Evolutionary conservation across 2,329 filamentous ascomycete species (phyloP), one percentile per base, ranked within the genome.

Genomic region (Tolypocladium capitatum): DNA sequence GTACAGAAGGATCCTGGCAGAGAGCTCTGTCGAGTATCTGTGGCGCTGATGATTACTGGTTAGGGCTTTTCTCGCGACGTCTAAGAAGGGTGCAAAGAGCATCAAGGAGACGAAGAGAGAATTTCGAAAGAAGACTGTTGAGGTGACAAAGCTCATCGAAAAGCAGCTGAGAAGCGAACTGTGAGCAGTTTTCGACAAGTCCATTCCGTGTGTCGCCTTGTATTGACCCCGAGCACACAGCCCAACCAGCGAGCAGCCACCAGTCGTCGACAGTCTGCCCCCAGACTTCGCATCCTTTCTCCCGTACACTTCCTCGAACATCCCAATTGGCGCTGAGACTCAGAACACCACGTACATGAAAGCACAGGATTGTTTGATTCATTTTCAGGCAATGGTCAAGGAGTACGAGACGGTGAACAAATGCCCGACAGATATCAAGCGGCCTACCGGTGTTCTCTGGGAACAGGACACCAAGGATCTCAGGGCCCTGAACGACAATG

Each of bases 391-490:
- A 1, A 42, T 56, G 2, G 46, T 56, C 3, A 51, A 51, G 13
- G 47, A 51, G 14, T 66, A 62, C 46, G 56, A 60, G 28, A 43
- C 32, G 1, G 16, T 58, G n/a, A 56, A 51, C 40, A 52, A 52
- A 13, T 47, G 50, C 20, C 38, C 46, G 10, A 49, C 32, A 7
- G 48, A 53, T 1, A 54, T 60, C 30, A 53, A 53, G 14, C 55
- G 54, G 43, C 64, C 62, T 4, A 48, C 45, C 10, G 58, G 56
- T 51, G 54, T 60, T 50, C 59, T 55, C 4, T 68, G 64, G 66
- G 49, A 55, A 42, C 56, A 63, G 41, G 64, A 68, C n/a, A 56
- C 48, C 11, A 52, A 51, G 30, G 57, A 62, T 24, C 52, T 67
- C 27, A 47, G 51, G 18, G 52, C 58, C 2, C 51, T 68, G 44